Evolutionary conservation across 1,284 basidiomycete species (phyloP), one percentile per base, ranked within the genome.

Genomic region (Ceratobasidium sp.): DNA sequence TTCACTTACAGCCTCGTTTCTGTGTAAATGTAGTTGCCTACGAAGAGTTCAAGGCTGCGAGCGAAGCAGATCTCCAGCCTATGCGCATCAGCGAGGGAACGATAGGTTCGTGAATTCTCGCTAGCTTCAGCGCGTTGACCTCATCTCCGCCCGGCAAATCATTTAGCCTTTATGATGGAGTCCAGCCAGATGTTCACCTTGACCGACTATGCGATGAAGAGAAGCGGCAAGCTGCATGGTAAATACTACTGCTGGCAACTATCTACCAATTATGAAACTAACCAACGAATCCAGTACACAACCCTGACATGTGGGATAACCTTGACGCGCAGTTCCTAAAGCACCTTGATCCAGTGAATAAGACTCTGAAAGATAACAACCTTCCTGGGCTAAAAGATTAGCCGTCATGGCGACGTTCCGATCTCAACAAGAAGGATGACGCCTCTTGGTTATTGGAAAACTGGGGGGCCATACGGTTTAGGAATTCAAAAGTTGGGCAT

Each of bases 101-200:
- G 0, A 83, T 88, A n/a, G 84, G 87, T 87, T 74, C 32, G 82
- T 36, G 26, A 28, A 59, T 14, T 14, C n/a, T 16, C 23, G 55
- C 18, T 59, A 2, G 18, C 12, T 45, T 41, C n/a, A 14, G 9
- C 9, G 8, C 10, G 23, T 21, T 39, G 30, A 16, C 23, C 57
- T 59, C n/a, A 59, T 26, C 23, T 10, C 57, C 41, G 26, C n/a
- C 12, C 57, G 57, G 57, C 18, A 43, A 46, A 23, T 41, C 26
- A 43, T 23, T 57, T 45, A 88, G 88, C 84, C 12, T 87, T 88
- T 79, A 88, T 89, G 87, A 87, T 89, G 74, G 88, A 89, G 78
- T 85, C 87, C 1, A 86, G 84, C 75, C 85, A 88, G 83, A 85
- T 85, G 79, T 84, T 88, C 74, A 87, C 86, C 0, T 81, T 89